Percentiles rank a stretch among this genome's conserved stretches.
Conservation (phyloP, 2,329 filamentous ascomycete genomes). For the Xylaria sp. region DNA sequence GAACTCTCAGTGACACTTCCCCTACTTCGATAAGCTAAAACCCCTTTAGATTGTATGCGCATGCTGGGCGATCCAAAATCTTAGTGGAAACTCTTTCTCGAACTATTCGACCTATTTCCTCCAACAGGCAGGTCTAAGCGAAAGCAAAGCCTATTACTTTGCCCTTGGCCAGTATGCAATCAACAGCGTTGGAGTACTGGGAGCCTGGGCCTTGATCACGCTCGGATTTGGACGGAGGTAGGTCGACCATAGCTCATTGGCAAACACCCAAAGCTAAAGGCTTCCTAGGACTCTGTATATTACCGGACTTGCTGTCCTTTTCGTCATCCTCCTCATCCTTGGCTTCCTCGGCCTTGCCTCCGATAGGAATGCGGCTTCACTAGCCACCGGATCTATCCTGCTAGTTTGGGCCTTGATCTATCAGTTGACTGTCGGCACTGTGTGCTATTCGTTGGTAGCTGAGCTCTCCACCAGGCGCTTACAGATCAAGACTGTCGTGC, state of each 20-base stretch:
- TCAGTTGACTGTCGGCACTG: conserved; percentile 87
- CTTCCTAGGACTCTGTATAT: conserved; percentile 72
- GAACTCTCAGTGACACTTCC: conserved; percentile 1
- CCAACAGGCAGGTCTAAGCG: conserved; percentile 66
- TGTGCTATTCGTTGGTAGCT: conserved; percentile 88
- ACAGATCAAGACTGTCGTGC: conserved; percentile 90
- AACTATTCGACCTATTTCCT: conserved; percentile 74
- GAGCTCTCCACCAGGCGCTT: conserved; percentile 85
- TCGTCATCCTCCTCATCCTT: conserved; percentile 80
- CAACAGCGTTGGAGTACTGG: conserved; percentile 84
- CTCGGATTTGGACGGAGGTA: conserved; percentile 76
- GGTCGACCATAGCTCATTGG: conserved; percentile 13
- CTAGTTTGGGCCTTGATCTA: conserved; percentile 84
- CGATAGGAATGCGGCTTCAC: conserved; percentile 69
- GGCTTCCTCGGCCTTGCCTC: conserved; percentile 85
- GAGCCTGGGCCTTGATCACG: conserved; percentile 84
- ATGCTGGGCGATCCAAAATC: conserved; percentile 72
- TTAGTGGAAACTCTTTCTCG: conserved; percentile 72
- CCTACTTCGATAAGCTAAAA: conserved; percentile 18
- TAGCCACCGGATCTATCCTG: conserved; percentile 89
- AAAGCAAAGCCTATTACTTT: conserved; percentile 66
- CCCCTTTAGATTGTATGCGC: conserved; percentile 66
- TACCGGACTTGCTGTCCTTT: conserved; percentile 78
- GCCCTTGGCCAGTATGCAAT: conserved; percentile 74
- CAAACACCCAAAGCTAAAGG: conserved; percentile 48